Conservation (phyloP, 208 protist genomes). For the Leishmania amazonensis region DNA sequence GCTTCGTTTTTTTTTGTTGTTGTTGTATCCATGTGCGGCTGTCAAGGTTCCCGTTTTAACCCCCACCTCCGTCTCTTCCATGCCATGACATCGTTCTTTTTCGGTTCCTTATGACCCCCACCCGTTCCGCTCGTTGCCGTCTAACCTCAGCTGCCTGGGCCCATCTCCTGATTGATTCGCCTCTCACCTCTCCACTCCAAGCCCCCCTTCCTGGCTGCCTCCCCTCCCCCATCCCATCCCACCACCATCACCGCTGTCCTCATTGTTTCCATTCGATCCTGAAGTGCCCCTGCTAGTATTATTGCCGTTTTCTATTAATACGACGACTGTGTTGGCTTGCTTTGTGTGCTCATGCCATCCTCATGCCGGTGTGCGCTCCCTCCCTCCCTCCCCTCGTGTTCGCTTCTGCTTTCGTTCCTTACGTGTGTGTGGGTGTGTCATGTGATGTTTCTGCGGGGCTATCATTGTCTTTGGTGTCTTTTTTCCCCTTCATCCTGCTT, state of each 20-base stretch:
- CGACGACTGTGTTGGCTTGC: too few species aligned
- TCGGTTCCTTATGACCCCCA: neutral
- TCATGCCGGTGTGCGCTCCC: neutral
- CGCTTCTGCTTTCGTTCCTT: too few species aligned
- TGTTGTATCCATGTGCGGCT: too few species aligned
- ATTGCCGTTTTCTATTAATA: neutral
- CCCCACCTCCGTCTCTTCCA: too few species aligned
- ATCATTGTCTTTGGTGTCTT: neutral
- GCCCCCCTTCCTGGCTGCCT: too few species aligned
- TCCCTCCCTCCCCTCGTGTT: neutral
- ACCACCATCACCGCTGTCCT: too few species aligned
- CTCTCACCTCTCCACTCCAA: too few species aligned
- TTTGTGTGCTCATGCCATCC: too few species aligned
- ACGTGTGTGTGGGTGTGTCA: neutral
- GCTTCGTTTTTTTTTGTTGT: too few species aligned
- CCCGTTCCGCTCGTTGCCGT: neutral
- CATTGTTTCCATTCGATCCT: too few species aligned
- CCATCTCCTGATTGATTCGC: neutral
- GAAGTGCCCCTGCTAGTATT: neutral
- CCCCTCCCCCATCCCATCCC: too few species aligned
- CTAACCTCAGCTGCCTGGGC: neutral
- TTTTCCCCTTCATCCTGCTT: neutral
- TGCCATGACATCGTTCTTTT: neutral
- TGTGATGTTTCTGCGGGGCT: neutral
- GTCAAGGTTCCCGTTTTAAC: too few species aligned